A percentile compares a stretch with the other conserved stretches of the same genome.
Evolutionary conservation across 225 moss, liverwort and hornwort species (phyloP).

Genomic region (Bryoerythrophyllum caledonicum): DNA sequence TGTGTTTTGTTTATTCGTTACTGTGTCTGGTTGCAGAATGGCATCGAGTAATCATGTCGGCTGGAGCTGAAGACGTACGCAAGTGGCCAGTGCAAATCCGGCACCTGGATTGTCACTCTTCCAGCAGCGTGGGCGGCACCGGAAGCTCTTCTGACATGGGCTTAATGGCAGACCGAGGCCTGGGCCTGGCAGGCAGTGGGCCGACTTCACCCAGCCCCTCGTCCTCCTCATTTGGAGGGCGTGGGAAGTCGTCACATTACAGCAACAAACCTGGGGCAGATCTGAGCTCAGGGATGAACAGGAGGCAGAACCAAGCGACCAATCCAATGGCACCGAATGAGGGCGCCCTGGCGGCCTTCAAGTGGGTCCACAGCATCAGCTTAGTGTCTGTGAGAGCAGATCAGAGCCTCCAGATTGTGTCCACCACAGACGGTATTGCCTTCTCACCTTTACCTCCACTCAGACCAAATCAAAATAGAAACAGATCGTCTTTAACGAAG

Average conservation of each 20-base stretch:
- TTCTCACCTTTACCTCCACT: not conserved
- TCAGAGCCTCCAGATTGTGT: conserved; percentile 83
- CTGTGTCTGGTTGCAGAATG: conserved; percentile 62
- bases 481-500: not conserved
- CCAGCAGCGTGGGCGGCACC: conserved; percentile 43
- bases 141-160: conserved; percentile 67
- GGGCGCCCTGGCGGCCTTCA: conserved; percentile 63
- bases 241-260: conserved; percentile 60
- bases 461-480: not conserved
- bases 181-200: conserved; percentile 80
- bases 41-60: conserved; percentile 76
- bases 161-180: conserved; percentile 71
- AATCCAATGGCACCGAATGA: conserved; percentile 39
- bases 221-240: conserved; percentile 70
- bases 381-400: conserved; percentile 83
- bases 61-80: conserved; percentile 75
- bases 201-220: conserved; percentile 86
- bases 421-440: conserved; percentile 57
- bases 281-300: conserved; percentile 47
- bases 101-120: conserved; percentile 42
- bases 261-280: conserved; percentile 48
- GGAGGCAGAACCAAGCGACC: conserved; percentile 60
- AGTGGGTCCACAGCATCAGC: conserved; percentile 93
- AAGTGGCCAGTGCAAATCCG: conserved; percentile 92
- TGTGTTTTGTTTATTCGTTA: not conserved